Evolutionary conservation across 2,329 filamentous ascomycete genomes (phyloP), one percentile per base, ranked within the genome.

Genomic region (Niveomyces coronatus): DNA sequence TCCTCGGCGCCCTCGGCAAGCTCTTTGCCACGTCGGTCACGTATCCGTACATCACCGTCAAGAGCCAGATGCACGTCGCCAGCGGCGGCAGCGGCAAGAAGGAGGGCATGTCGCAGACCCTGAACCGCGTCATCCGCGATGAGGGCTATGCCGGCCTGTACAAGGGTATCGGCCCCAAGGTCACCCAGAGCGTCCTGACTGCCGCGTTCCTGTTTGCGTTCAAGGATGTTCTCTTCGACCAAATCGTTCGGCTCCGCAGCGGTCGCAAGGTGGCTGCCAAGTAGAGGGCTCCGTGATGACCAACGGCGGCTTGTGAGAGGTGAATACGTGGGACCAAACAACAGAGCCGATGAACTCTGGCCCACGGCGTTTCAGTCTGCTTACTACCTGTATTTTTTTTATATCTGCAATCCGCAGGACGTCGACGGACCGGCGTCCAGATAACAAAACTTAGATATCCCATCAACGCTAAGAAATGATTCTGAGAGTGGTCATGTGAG

Each of bases 31-130:
- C 91, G 3, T 79, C 72, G 44, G 84, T 96, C 53, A 98, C 91
- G 5, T 98, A 98, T 61, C 91, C 91, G 9, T 98, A 98, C 59
- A 96, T 98, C 59, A 98, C 91, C 4, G 83, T 98, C 53, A 98
- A 98, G 79, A 94, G 87, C 63, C 78, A 86, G 57, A 94, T 94
- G 78, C 91, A 98, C 60, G 86, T 98, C 44, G 86, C 88, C 19
- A 79, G 74, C 45, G 78, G 77, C 52, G 29, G 7, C 11, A 79
- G 78, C 45, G 74, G 75, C n/a, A 79, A 78, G 46, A 82, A 82
- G 62, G 83, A 93, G 63, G 83, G 82, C 49, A 82, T 95, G 71
- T 70, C 79, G 37, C 74, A 79, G 47, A 84, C 79, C 32, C 74
- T 98, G 55, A 78, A 72, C 54, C 74, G 81, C 44, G 88, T 96